Base-by-base conservation (phyloP, 371 early-diverging fungal species). In the Apophysomyces sp. region DNA sequence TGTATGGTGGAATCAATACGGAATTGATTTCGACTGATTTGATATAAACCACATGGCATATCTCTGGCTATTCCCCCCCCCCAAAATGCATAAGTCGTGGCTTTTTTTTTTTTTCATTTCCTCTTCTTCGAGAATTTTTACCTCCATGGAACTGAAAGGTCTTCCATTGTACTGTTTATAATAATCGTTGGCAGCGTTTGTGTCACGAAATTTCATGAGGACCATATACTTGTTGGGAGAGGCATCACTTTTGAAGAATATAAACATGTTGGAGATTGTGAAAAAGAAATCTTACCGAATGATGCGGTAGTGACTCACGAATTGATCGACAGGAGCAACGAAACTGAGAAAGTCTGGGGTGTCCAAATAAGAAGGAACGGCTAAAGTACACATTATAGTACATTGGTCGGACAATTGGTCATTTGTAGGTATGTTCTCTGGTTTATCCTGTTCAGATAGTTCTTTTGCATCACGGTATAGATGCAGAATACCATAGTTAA, bases 351-450 rank as follows among this genome's bases (percentile, higher is more conserved):
- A 89, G 68, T 96, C 98, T 13, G 90, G 85, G 1, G 94, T 78
- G 5, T 91, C 84, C 87, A 95, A 86, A 73, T 93, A 93, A 0
- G 89, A 78, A 0, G 98, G 98, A 1, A 96, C 93, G 15, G 92
- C 94, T 13, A 96, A 76, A 0, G 95, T 85, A 87, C 87, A 87
- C 7, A 94, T 68, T 5, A 86, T 69, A 31, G 78, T 75, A 27
- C 81, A 76, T 15, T 69, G 55, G n/a, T 76, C 77, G 9, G 63
- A 61, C 55, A 62, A 66, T 21, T 73, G 39, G 2, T 74, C 76
- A 21, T 58, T 61, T 26, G 60, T 60, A 18, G 63, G 28, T 52
- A 58, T 32, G 2, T 59, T 55, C 28, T 58, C 57, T 3, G 63
- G 60, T 31, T 66, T 44, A 1, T 72, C 65, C 9, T 73, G 71